Percentiles rank a stretch among this genome's conserved stretches.
These are phyloP conservation scores for Exophiala lecanii-corni DNA, from an alignment of 2,329 filamentous ascomycete species.

Conservation along the genomic window DNA sequence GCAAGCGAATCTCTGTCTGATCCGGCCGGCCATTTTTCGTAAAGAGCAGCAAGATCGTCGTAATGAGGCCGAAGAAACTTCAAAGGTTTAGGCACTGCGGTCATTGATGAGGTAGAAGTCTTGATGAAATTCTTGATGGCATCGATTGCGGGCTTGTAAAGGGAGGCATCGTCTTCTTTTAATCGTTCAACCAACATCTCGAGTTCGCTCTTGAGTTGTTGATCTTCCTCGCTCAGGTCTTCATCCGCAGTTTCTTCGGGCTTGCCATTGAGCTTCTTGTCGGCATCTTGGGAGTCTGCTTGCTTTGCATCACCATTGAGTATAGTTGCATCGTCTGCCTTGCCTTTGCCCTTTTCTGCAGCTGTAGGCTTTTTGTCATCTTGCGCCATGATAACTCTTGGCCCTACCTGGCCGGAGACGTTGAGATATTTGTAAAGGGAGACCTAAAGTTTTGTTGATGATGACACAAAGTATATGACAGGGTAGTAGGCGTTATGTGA, in stretches of 20 bases:
- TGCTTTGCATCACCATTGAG: slow-evolving; percentile 50
- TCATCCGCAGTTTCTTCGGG: slow-evolving; percentile 56
- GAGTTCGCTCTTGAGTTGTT: slow-evolving; percentile 95
- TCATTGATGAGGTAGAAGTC: slow-evolving; percentile 99
- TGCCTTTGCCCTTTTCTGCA: slow-evolving; percentile 94
- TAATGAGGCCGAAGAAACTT: slow-evolving; percentile 98
- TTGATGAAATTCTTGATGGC: slow-evolving; percentile 98
- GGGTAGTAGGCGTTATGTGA: no score
- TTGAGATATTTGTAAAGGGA: slow-evolving; percentile 2
- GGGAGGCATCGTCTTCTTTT: slow-evolving; percentile 79
- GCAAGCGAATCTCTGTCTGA: slow-evolving; percentile 75
- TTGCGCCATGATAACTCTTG: slow-evolving; percentile 68
- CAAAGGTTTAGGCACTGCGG: slow-evolving; percentile 93
- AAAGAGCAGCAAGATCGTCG: slow-evolving; percentile 77
- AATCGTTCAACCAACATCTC: slow-evolving; percentile 97
- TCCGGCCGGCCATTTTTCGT: slow-evolving; percentile 81
- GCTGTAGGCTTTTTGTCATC: slow-evolving; percentile 81
- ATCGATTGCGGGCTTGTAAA: slow-evolving; percentile 90
- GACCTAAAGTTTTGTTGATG: slow-evolving; percentile 3
- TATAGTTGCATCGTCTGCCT: slow-evolving; percentile 68
- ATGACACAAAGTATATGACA: background rate
- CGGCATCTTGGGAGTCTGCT: slow-evolving; percentile 63
- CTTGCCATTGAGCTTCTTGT: slow-evolving; percentile 66
- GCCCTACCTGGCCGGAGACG: slow-evolving; percentile 16
- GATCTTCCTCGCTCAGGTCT: slow-evolving; percentile 95